Evolutionary conservation across 768 basidiomycete genomes (phyloP).

Genomic region (Russula abietina): DNA sequence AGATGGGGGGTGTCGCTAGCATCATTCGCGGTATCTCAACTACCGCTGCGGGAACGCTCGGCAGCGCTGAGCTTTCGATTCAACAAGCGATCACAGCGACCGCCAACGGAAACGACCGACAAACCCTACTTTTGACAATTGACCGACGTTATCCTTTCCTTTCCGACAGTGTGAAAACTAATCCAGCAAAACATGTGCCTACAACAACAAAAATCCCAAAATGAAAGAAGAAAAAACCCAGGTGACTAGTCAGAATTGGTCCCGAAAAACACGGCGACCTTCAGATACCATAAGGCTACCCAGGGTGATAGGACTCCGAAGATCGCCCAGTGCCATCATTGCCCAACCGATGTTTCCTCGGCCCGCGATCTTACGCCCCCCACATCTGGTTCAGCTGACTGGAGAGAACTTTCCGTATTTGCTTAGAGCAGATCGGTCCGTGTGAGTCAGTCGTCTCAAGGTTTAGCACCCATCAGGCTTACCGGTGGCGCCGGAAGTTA

Average conservation of each 20-base stretch:
- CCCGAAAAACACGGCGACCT: constrained; percentile 25
- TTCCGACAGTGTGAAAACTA: neutral
- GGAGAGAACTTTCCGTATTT: neutral
- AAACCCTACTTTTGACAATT: neutral
- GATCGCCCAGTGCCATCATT: constrained; percentile 26
- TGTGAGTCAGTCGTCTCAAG: constrained; percentile 5
- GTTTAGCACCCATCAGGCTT: neutral
- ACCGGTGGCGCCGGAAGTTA: constrained; percentile 15
- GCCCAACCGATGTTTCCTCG: neutral
- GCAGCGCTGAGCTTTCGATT: constrained; percentile 23
- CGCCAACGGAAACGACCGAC: constrained; percentile 2
- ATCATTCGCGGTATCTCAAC: neutral
- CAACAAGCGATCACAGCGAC: constrained; percentile 17
- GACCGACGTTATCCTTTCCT: neutral
- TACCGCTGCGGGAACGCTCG: neutral
- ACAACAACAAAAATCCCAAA: constrained; percentile 13
- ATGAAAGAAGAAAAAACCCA: constrained; percentile 1
- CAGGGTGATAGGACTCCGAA: constrained; percentile 16
- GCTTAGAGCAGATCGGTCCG: neutral
- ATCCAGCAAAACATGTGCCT: constrained; percentile 7
- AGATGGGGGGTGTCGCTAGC: neutral
- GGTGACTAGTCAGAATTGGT: constrained; percentile 10
- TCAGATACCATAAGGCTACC: constrained; percentile 20
- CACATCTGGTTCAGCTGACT: neutral
- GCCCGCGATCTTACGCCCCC: constrained; percentile 3